Evolutionary conservation across 192 early-diverging fungal species (phyloP), one percentile per base, ranked within the genome.

Genomic region (Umbelopsis isabellina): DNA sequence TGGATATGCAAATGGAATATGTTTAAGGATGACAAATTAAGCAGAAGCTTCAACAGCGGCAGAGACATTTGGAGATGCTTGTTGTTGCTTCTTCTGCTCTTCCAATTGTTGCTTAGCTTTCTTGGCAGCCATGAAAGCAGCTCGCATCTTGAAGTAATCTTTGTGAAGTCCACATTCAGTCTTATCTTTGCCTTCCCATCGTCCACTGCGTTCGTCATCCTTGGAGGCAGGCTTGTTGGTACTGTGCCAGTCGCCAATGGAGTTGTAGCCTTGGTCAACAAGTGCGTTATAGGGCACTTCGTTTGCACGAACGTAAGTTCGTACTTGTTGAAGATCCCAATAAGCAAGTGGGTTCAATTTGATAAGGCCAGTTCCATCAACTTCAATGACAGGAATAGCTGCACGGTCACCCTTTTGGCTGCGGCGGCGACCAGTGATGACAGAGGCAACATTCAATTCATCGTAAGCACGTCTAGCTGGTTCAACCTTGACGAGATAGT

Each of bases 161-260:
- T 97, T 95, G 84, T 98, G 97, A 45, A 98, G 75, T 0, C 97
- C 97, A 75, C 97, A 98, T 82, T 98, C 97, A 2, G 91, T 89
- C 84, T 98, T 97, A 66, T 91, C 84, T 64, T 89, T 84, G 7
- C 93, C 94, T 55, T 86, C 83, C 94, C 94, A 98, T 50, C 97
- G 87, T 15, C 97, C 97, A 20, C 86, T 88, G 2, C 97, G 90
- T 82, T 98, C 97, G 44, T 83, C 84, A 65, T 88, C 90, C 0
- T 85, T 84, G 30, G 75, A 78, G 10, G 80, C 78, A 37, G 90
- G 89, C 8, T 90, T 85, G 44, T 84, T 83, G 9, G 97, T 98
- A 53, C 91, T 93, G 77, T 98, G 97, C 83, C 87, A 90, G 80
- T 98, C 97, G 53, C 97, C 97, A 61, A 98, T 87, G 21, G 91